Evolutionary conservation across 2,329 filamentous ascomycete species (phyloP).

Genomic region (Triangularia setosa): DNA sequence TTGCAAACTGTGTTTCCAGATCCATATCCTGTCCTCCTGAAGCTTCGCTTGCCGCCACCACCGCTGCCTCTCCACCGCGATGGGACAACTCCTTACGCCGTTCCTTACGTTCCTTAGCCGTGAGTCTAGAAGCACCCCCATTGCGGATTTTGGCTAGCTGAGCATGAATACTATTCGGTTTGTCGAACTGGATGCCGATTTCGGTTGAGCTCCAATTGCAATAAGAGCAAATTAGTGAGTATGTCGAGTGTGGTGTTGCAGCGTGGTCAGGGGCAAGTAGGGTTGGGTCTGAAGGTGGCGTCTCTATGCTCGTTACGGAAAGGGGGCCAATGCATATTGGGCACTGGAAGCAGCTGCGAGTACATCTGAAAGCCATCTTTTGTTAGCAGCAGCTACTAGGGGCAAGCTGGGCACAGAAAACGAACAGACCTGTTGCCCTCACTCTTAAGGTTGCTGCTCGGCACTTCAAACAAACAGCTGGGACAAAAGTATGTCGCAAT

Average conservation of each 20-base stretch:
- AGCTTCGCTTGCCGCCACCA: constrained; percentile 9
- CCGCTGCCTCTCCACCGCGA: constrained; percentile 25
- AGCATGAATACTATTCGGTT: constrained; percentile 76
- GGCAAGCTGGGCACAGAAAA: neutral
- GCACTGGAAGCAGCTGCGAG: constrained; percentile 92
- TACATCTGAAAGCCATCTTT: constrained; percentile 57
- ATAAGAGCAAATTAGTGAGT: constrained; percentile 79
- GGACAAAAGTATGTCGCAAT: constrained; percentile 95
- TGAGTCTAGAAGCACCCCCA: constrained; percentile 50
- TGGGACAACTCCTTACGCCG: constrained; percentile 43
- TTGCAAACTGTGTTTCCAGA: constrained; percentile 67
- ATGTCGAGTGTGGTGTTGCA: constrained; percentile 47
- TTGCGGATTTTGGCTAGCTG: constrained; percentile 72
- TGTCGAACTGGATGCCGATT: constrained; percentile 85
- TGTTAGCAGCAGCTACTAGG: neutral
- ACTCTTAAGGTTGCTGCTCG: constrained; percentile 84
- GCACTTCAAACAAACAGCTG: constrained; percentile 91
- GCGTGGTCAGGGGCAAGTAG: constrained; percentile 42
- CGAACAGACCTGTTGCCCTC: constrained; percentile 79
- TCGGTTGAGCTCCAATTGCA: constrained; percentile 92
- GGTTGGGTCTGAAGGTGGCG: constrained; percentile 40
- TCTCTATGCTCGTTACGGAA: constrained; percentile 67
- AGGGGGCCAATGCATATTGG: constrained; percentile 82
- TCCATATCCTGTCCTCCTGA: constrained; percentile 47
- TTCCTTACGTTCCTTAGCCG: constrained; percentile 49